These are phyloP conservation scores for Saccharomyces hybrid DNA, from an alignment of 1,139 yeast species.

Conservation along the genomic window DNA sequence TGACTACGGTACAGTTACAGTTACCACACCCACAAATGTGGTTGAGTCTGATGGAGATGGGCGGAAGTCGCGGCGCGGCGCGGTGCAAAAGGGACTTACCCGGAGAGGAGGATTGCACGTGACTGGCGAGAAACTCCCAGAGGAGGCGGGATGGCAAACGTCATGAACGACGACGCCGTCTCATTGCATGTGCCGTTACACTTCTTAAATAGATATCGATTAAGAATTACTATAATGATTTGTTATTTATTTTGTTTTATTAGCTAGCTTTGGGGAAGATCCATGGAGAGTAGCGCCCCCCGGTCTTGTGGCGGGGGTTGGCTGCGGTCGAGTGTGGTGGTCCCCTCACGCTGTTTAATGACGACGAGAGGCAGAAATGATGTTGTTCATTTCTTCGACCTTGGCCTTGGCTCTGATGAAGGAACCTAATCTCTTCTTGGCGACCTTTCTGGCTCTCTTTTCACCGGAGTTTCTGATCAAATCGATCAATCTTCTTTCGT, in stretches of 20 bases:
- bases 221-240: not conserved
- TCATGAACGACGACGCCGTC: not conserved
- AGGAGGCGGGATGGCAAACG: not conserved
- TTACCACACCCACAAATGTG: not conserved
- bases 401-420: too few species aligned
- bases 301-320: not conserved
- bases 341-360: constrained; percentile 4
- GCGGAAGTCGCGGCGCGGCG: too few species aligned
- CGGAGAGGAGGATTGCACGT: not conserved
- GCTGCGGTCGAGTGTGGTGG: not conserved
- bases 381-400: too few species aligned
- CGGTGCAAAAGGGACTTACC: not conserved
- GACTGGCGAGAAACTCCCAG: not conserved
- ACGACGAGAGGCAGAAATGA: too few species aligned
- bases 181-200: not conserved
- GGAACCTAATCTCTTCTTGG: too few species aligned
- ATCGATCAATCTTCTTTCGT: too few species aligned
- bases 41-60: not conserved
- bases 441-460: too few species aligned
- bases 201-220: constrained; percentile 1
- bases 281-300: not conserved
- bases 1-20: too few species aligned
- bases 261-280: not conserved
- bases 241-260: not conserved
- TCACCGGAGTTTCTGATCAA: too few species aligned